Evolutionary conservation across 495 filamentous ascomycete genomes (phyloP), one percentile per base, ranked within the genome.

Genomic region (Penicillium lividum): DNA sequence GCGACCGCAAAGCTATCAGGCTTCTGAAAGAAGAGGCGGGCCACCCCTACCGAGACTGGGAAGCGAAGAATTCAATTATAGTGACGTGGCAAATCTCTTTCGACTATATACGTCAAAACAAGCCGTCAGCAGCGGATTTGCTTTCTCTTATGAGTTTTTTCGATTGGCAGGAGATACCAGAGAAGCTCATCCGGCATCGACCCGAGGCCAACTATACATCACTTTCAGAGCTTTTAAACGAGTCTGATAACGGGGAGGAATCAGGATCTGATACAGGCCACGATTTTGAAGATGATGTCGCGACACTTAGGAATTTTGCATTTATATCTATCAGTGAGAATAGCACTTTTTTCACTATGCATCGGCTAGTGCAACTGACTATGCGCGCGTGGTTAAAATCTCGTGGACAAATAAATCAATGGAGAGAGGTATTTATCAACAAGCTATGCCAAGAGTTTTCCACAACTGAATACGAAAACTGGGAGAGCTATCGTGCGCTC

Each of bases 91-190:
- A 47, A 47, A 47, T 47, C 25, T 28, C 44, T 5, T 47, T 47
- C 44, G 44, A 47, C 15, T 27, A 25, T 28, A 27, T 47, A 27
- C 7, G n/a, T 7, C 8, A 47, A 0, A 47, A 3, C 5, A 47
- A 25, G 18, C 44, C 18, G 10, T 47, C 44, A 27, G 18, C 44
- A 5, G 44, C 44, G 27, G 44, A 47, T 7, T 29, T 47, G 11
- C 44, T 47, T 47, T 47, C 44, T 15, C 27, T 47, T 28, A 47
- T 47, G 18, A 47, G 44, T 47, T 47, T 22, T 47, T 47, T 47
- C 44, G 44, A 47, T 47, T 18, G 44, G 7, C 18, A 47, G 27
- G 44, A 18, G n/a, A 47, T 47, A 25, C 44, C 44, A 27, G 44
- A 47, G 27, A 13, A 47, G 7, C n/a, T 47, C 27, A 47, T 47